Evolutionary conservation across 495 filamentous ascomycete species (phyloP).

Genomic region (Lasiosphaeria ovina): DNA sequence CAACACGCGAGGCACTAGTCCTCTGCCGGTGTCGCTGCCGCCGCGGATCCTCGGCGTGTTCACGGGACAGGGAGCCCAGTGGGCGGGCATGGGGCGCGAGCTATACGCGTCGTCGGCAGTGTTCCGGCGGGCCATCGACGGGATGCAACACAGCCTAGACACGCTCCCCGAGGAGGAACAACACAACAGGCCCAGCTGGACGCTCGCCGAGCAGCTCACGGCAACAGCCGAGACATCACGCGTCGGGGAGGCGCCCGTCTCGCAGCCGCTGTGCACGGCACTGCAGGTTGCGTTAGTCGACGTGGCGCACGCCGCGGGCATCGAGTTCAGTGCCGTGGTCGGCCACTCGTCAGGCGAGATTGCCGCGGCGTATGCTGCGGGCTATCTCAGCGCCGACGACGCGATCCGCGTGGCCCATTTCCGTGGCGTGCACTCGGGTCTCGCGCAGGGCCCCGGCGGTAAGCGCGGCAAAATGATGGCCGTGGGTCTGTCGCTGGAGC

Average conservation of each 20-base stretch:
- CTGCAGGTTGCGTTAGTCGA: constrained; percentile 51
- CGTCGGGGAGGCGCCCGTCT: constrained; percentile 40
- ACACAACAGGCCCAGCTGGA: constrained; percentile 6
- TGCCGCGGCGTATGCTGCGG: constrained; percentile 40
- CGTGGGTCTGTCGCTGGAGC: constrained; percentile 31
- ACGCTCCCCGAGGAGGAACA: background rate
- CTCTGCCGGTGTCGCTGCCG: background rate
- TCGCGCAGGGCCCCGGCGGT: constrained; percentile 8
- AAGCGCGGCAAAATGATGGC: constrained; percentile 44
- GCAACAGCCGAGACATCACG: constrained; percentile 25
- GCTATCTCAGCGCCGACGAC: constrained; percentile 37
- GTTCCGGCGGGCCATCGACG: constrained; percentile 23
- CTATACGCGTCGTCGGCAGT: constrained; percentile 15
- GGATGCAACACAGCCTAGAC: constrained; percentile 24
- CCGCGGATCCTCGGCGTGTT: constrained; percentile 19
- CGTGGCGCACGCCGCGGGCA: constrained; percentile 43
- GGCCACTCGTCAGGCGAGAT: constrained; percentile 65
- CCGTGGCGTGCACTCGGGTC: constrained; percentile 29
- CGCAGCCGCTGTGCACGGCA: constrained; percentile 46
- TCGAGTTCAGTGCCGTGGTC: constrained; percentile 47
- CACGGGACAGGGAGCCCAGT: constrained; percentile 43
- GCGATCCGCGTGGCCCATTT: constrained; percentile 50
- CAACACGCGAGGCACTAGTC: background rate
- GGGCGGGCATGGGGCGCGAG: constrained; percentile 46
- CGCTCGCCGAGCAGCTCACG: constrained; percentile 7